A percentile compares a stretch with the other conserved stretches of the same genome.
Evolutionary conservation across 169 alveolate species (phyloP).

Genomic region (Eimeria maxima): DNA sequence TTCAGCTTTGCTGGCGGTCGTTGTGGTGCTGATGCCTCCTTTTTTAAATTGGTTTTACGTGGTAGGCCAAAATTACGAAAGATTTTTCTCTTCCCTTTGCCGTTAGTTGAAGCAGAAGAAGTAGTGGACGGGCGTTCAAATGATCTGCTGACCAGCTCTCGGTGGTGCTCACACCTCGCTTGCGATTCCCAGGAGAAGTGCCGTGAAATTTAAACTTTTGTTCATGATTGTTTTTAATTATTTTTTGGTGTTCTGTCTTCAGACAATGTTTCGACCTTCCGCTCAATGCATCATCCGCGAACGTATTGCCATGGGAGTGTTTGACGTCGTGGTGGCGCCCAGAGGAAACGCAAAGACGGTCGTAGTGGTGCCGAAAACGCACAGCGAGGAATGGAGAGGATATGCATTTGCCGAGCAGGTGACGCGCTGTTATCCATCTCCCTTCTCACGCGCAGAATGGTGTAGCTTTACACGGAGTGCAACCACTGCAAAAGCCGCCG

Average conservation of each 20-base stretch:
- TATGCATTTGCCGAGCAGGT: conserved; percentile 82
- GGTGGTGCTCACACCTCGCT: background rate
- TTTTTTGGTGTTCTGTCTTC: background rate
- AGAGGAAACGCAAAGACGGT: conserved; percentile 75
- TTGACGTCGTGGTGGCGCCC: conserved; percentile 83
- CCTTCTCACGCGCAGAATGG: background rate
- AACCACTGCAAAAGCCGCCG: background rate
- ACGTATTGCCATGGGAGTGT: conserved; percentile 81
- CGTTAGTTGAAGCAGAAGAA: background rate
- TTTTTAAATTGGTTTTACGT: conserved; percentile 68
- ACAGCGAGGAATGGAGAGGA: conserved; percentile 80
- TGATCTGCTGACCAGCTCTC: background rate
- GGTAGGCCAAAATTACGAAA: conserved; percentile 39
- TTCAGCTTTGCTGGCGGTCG: conserved; percentile 54
- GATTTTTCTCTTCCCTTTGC: background rate
- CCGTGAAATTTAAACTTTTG: background rate
- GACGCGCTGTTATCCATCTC: background rate
- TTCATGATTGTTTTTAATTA: background rate
- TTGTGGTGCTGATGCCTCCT: conserved; percentile 74
- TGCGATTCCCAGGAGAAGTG: background rate
- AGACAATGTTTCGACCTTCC: conserved; percentile 63
- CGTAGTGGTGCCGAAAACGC: conserved; percentile 77
- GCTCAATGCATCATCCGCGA: conserved; percentile 80
- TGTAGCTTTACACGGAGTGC: background rate
- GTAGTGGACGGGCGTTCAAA: background rate